Conservation (phyloP, 1,284 basidiomycete species). For the Neotropicomus parvogracilis region DNA sequence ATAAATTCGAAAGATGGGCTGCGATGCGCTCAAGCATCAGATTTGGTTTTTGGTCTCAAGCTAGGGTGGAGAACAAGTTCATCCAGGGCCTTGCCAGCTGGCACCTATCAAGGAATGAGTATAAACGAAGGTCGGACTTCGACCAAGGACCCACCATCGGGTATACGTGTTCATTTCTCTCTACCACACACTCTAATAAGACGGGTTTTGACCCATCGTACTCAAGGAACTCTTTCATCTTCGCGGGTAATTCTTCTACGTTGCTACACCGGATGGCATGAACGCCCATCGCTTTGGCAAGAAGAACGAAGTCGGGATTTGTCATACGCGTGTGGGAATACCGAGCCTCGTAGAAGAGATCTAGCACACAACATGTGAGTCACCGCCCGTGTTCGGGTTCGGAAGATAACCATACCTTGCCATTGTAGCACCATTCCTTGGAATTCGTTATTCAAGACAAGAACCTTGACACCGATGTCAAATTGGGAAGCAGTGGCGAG, state of each 20-base stretch:
- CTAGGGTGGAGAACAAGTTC: conserved; percentile 75
- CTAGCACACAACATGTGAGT: conserved; percentile 38
- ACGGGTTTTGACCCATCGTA: conserved; percentile 86
- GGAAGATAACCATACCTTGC: conserved; percentile 68
- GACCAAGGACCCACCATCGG: conserved; percentile 66
- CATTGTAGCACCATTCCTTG: conserved; percentile 99
- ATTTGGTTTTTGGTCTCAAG: conserved; percentile 33
- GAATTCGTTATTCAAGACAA: conserved; percentile 91
- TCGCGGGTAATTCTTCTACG: conserved; percentile 77
- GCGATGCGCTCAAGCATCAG: conserved; percentile 17
- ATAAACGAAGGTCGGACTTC: background rate
- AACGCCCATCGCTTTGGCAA: conserved; percentile 88
- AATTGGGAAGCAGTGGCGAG: conserved; percentile 90
- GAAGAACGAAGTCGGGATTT: conserved; percentile 90
- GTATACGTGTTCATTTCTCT: conserved; percentile 90
- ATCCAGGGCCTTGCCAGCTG: conserved; percentile 88
- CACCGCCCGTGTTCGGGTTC: background rate
- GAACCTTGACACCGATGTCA: conserved; percentile 90
- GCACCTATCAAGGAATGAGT: conserved; percentile 46
- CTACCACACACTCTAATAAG: conserved; percentile 87
- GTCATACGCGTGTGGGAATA: conserved; percentile 94
- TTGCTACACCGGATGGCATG: conserved; percentile 81
- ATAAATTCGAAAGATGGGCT: background rate
- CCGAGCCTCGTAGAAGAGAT: conserved; percentile 92
- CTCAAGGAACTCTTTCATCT: conserved; percentile 99